Conservation (phyloP, 805 yeast species). For the Naumovozyma castellii region DNA sequence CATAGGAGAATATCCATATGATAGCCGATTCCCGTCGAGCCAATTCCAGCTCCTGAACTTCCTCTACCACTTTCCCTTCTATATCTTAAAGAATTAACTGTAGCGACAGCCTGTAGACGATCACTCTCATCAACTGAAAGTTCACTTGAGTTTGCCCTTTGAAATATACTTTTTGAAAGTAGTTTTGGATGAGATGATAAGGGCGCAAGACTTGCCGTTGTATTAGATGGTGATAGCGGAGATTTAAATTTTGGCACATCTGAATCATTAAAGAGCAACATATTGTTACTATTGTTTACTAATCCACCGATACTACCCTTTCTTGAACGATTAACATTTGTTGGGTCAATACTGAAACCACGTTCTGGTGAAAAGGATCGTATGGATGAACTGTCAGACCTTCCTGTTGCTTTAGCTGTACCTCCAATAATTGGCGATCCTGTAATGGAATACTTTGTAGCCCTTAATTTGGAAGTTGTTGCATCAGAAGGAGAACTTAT, state of each 20-base stretch:
- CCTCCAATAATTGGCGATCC: constrained; percentile 16
- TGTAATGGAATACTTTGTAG: constrained; percentile 9
- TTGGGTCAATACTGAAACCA: constrained; percentile 13
- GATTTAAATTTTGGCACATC: constrained; percentile 23
- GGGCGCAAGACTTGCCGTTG: background rate
- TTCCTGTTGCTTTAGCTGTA: constrained; percentile 8
- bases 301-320: constrained; percentile 12
- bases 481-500: constrained; percentile 32
- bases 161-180: constrained; percentile 14
- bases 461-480: constrained; percentile 11
- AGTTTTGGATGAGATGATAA: background rate
- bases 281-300: constrained; percentile 4
- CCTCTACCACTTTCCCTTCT: constrained; percentile 25
- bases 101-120: constrained; percentile 21
- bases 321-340: constrained; percentile 8
- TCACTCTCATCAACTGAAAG: constrained; percentile 18
- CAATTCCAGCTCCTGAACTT: constrained; percentile 13
- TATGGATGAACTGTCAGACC: constrained; percentile 21
- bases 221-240: constrained; percentile 21
- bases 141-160: constrained; percentile 17
- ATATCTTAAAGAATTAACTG: constrained; percentile 19
- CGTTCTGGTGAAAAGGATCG: constrained; percentile 25
- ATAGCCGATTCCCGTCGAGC: constrained; percentile 10
- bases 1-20: constrained; percentile 65
- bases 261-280: constrained; percentile 12